Base-by-base conservation (phyloP, 805 yeast genomes). In the Vanderwaltozyma yarrowii region DNA sequence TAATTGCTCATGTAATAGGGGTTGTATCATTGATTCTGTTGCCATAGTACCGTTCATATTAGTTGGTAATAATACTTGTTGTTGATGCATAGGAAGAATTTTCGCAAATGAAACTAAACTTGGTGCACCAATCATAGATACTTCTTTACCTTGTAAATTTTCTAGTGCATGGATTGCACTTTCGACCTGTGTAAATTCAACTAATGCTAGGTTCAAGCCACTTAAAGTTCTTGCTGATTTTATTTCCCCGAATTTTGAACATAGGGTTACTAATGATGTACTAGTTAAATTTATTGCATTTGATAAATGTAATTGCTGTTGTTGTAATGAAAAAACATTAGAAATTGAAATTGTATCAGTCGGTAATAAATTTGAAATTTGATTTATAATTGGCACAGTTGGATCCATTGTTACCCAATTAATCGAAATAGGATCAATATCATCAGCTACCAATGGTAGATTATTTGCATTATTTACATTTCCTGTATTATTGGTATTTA, bases 31-130 rank as follows among this genome's bases (percentile, higher is more conserved):
- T 23, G 41, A 27, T 8, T 36, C 37, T 17, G 40, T 33, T 6
- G 39, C 30, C 5, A 42, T 17, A 15, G 41, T 26, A 9, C 29
- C 30, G 13, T 28, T 20, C n/a, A 15, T 16, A 36, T 35, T 38
- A 27, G 32, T 28, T 33, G 33, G 35, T 4, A 30, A 5, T 11
- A 18, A 2, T 9, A 10, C 21, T 28, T 51, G 48, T 42, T 53
- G 61, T 41, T 49, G 45, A 43, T 56, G 60, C 56, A 49, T 55
- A 28, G 62, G 71, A 48, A 59, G 50, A 24, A 86, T 73, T 51
- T 80, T 83, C 3, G 96, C 96, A 68, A 86, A 92, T 0, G 88
- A 84, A 28, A 86, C 84, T 29, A 75, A 66, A 55, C 92, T 75
- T 14, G 80, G 75, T 19, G 74, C 69, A 3, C 94, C 95, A 2